Evolutionary conservation across 1,139 yeast genomes (phyloP), one percentile per base, ranked within the genome.

Genomic region (Lodderomyces elongisporus): DNA sequence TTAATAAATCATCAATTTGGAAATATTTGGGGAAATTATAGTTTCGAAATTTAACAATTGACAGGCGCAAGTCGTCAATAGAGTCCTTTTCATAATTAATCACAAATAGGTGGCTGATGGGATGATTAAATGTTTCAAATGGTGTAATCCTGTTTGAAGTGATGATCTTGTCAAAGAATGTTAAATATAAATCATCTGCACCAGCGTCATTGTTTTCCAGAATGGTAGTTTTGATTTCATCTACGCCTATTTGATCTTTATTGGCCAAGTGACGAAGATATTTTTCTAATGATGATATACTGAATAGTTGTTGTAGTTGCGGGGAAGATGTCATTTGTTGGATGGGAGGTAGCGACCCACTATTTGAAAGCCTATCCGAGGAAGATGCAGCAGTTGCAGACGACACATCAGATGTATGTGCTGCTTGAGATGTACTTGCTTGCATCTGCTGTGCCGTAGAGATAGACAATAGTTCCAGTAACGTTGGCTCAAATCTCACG

Each of bases 41-140:
- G 41, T 64, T 62, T 35, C 75, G 55, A 54, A 72, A 70, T 14
- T 60, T 62, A 7, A 63, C 67, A n/a, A 70, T 56, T 37, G 56
- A 39, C 16, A 51, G 45, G 18, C 67, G 46, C 25, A 79, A 54
- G 4, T 62, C 53, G 10, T 73, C 79, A 3, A 78, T 48, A 1
- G 80, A 62, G 40, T 78, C 79, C 9, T 48, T 42, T 9, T 60
- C 61, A 32, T 40, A 57, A 37, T 82, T 70, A 3, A 89, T 66
- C 4, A 83, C 81, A 34, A 88, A 69, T 13, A 89, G 57, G 34
- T 89, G 85, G 1, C 88, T 73, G 1, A 88, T 74, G 0, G 98
- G 97, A 52, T 91, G 97, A 46, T 85, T 82, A 52, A 89, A 82
- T 3, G 91, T 80, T 53, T 91, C 97, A 53, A 85, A 88, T 1